Evolutionary conservation across 768 basidiomycete genomes (phyloP), one percentile per base, ranked within the genome.

Genomic region (Pleurotus eryngii): DNA sequence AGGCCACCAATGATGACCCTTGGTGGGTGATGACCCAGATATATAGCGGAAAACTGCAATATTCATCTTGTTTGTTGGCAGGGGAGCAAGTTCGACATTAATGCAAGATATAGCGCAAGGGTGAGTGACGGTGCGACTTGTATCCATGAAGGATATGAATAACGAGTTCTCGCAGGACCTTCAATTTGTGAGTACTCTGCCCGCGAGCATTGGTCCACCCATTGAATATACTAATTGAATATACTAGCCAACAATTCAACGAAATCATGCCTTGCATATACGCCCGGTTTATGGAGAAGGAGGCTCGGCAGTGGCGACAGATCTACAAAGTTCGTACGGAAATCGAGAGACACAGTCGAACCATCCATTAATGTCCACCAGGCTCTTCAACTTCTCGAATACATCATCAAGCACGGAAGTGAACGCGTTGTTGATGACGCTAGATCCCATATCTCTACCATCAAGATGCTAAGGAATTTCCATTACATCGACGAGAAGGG

Each of bases 221-320:
- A 42, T 48, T 38, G 55, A 54, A 17, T 47, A 30, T 15, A 40
- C 2, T 68, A 97, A 42, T 48, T 38, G 55, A 54, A 17, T 47
- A 27, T 15, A 40, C 2, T 68, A 97, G 95, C 74, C 93, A 95
- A 80, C 85, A 95, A 61, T 99, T 99, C 74, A 99, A 98, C 72
- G 96, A 99, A 76, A 94, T 98, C 68, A 98, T 99, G 95, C 96
- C 97, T 3, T 86, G 85, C 66, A 97, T 98, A 63, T 98, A 97
- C 71, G 81, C 86, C 7, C 84, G 93, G 24, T 97, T 96, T 71
- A 96, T 95, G 87, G 92, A 98, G 72, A 98, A 98, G 74, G 97
- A 99, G 72, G 97, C 97, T 0, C 79, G 90, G 18, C 92, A 99
- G 68, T 99, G 97, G 97, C 81, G 97, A 37, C 95, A 99, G 71